Percentiles rank a stretch among this genome's conserved stretches.
Evolutionary conservation across 78 protist species (phyloP).

Genomic region (Dictyostelium intermedium): DNA sequence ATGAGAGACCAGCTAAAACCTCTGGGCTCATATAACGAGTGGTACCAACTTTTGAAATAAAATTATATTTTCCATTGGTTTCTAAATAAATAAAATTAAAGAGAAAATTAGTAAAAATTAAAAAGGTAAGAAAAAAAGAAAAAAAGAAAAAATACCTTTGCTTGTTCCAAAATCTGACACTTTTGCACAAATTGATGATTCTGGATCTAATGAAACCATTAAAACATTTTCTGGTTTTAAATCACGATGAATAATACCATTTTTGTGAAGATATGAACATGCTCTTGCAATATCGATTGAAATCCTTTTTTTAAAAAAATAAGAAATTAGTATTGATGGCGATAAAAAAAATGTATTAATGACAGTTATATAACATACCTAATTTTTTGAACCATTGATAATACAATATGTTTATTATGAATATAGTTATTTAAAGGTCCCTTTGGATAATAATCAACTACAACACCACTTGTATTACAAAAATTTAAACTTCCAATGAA

Average conservation of each 20-base stretch:
- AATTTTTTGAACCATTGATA: conserved; percentile 27
- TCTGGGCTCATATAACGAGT: neutral
- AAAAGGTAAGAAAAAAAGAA: neutral
- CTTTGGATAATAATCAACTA: neutral
- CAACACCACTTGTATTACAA: neutral
- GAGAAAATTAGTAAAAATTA: neutral
- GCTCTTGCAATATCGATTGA: conserved; percentile 62
- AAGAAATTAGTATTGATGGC: too few species aligned
- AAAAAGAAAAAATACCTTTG: neutral
- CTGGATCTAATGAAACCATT: neutral
- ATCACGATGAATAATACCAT: conserved; percentile 7
- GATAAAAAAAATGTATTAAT: neutral
- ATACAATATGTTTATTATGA: neutral
- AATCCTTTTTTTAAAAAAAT: neutral
- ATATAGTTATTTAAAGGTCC: neutral
- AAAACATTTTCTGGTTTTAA: neutral
- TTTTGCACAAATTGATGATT: neutral
- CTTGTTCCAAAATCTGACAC: conserved; percentile 50
- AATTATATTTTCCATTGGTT: neutral
- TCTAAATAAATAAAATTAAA: neutral
- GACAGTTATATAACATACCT: neutral
- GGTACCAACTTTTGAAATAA: neutral
- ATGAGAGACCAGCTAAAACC: neutral
- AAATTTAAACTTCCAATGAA: neutral
- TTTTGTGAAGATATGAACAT: conserved; percentile 34